phyloP scores from a whole-genome alignment of 306 rosid species.

The Prunus persica region Prunus_persica_NCBIv2 NC_034009.1:25997001-25997500 shows the following conservation, averaged over 20 bases:
- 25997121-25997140: background rate
- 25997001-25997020: background rate
- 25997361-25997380: conserved; percentile 90
- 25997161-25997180: background rate
- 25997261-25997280: background rate
- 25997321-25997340: conserved; percentile 33
- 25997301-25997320: conserved; percentile 1
- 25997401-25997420: conserved; percentile 90
- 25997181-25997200: background rate
- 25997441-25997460: conserved; percentile 48
- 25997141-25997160: background rate
- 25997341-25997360: conserved; percentile 90
- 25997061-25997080: background rate
- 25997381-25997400: conserved; percentile 97
- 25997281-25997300: background rate
- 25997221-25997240: background rate
- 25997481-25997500: background rate
- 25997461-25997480: background rate
- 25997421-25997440: conserved; percentile 67
- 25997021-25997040: background rate
- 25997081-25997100: background rate
- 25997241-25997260: background rate
- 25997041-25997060: background rate
- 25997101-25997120: background rate
- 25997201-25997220: background rate